phyloP scores from a whole-genome alignment of 176 grass and related monocot species.

The Phragmites australis region DNA sequence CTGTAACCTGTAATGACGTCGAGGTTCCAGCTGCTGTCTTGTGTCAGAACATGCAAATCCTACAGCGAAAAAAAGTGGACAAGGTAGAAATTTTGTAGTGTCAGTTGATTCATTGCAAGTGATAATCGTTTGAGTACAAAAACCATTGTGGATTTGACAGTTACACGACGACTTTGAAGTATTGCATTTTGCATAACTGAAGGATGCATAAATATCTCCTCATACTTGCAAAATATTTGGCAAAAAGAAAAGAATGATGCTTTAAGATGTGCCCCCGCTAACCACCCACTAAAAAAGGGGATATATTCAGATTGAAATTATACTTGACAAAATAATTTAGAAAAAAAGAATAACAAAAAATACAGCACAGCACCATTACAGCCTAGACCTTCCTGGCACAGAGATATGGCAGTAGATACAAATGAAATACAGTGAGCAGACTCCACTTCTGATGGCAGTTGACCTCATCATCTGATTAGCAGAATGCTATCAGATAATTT shows the following conservation, averaged over 20 bases:
- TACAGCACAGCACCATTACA: conserved; percentile 26
- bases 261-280: not conserved
- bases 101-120: too few relatives aligned
- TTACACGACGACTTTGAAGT: not conserved
- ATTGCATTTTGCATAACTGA: not conserved
- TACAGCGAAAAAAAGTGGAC: too few relatives aligned
- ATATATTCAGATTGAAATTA: conserved; percentile 23
- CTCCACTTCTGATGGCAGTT: not conserved
- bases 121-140: too few relatives aligned
- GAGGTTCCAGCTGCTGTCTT: too few relatives aligned
- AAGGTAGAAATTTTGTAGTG: too few relatives aligned
- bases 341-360: conserved; percentile 38
- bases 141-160: not conserved
- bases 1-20: too few relatives aligned
- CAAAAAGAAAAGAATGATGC: conserved; percentile 14
- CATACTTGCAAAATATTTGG: not conserved
- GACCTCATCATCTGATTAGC: not conserved
- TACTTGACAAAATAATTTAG: conserved; percentile 40
- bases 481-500: conserved; percentile 16
- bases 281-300: conserved; percentile 6
- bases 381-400: conserved; percentile 21
- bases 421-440: conserved; percentile 29
- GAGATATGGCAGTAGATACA: conserved; percentile 30
- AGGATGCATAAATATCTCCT: not conserved
- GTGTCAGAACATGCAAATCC: too few relatives aligned